Conservation (phyloP, 345 rosid species). For the Eutrema yunnanense region DNA sequence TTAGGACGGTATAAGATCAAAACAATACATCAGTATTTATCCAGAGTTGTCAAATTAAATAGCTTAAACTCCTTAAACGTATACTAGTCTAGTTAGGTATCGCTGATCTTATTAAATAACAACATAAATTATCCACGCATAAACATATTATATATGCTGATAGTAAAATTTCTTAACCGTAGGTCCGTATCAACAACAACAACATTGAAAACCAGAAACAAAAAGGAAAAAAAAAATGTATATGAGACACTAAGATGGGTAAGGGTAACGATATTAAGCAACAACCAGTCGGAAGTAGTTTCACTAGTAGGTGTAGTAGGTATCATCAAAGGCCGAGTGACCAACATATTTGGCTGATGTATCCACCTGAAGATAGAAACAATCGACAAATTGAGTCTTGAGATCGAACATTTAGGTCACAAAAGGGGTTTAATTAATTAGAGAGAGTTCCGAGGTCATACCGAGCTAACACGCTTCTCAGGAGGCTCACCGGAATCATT, state of each 20-base stretch:
- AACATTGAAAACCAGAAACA: neutral
- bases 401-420: neutral
- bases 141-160: neutral
- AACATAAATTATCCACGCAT: neutral
- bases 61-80: neutral
- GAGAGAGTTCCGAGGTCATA: neutral
- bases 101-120: neutral
- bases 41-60: neutral
- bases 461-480: constrained; percentile 44
- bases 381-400: neutral
- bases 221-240: neutral
- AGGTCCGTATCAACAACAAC: too few relatives aligned
- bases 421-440: too few relatives aligned
- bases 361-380: constrained; percentile 15
- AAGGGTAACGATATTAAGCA: neutral
- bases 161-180: neutral
- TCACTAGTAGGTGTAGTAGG: constrained; percentile 25
- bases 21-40: too few relatives aligned
- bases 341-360: constrained; percentile 29
- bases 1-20: neutral
- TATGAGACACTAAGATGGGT: neutral
- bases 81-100: neutral
- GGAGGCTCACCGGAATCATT: constrained; percentile 35
- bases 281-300: neutral
- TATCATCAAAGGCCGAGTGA: constrained; percentile 27